Conservation (phyloP, 148 eudicot species). For the Diospyros kaki region DNA sequence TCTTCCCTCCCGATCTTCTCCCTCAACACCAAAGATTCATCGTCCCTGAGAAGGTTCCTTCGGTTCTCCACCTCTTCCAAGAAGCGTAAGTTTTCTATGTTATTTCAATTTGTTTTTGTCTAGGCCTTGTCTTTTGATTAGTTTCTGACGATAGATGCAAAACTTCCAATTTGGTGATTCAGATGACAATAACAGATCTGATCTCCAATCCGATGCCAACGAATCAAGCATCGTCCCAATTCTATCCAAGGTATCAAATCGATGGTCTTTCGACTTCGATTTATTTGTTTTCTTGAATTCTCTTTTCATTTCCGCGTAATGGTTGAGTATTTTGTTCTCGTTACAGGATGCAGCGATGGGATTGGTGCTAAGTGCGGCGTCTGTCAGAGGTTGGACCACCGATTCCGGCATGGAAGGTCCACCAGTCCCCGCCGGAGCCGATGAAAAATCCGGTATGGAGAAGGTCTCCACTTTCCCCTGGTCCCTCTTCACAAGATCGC, state of each 20-base stretch:
- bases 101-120: background rate
- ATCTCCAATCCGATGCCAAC: slow-evolving; percentile 44
- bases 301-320: too few relatives aligned
- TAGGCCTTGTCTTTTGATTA: background rate
- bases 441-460: slow-evolving; percentile 50
- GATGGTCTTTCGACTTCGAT: background rate
- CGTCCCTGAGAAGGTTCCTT: slow-evolving; percentile 24
- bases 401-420: slow-evolving; percentile 98
- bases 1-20: slow-evolving; percentile 44
- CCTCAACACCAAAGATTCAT: slow-evolving; percentile 25
- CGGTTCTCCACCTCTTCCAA: slow-evolving; percentile 49
- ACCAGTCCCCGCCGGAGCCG: slow-evolving; percentile 55
- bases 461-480: slow-evolving; percentile 85
- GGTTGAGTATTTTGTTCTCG: slow-evolving; percentile 1
- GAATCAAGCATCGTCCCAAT: slow-evolving; percentile 48
- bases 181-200: slow-evolving; percentile 52
- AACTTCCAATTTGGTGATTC: slow-evolving; percentile 2
- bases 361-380: slow-evolving; percentile 79
- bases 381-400: slow-evolving; percentile 83
- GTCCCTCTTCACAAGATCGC: slow-evolving; percentile 94
- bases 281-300: background rate
- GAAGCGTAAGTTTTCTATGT: slow-evolving; percentile 23
- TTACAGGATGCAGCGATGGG: slow-evolving; percentile 89
- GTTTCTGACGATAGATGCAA: background rate
- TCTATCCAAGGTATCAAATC: slow-evolving; percentile 48